These are phyloP conservation scores for Candida xiaguanensis DNA, from an alignment of 805 yeast species.

Conservation along the genomic window DNA sequence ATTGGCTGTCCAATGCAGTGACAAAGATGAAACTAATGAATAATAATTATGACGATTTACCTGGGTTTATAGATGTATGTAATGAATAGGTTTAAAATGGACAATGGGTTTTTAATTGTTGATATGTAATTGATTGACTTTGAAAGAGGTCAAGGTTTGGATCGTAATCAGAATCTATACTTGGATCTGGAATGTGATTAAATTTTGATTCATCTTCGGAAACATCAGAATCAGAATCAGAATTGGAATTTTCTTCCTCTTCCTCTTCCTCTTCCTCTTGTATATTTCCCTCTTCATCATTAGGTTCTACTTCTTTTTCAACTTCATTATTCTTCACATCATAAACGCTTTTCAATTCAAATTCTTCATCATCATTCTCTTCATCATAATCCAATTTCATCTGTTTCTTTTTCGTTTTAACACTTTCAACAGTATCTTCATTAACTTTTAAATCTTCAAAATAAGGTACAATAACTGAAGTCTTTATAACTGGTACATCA, in stretches of 20 bases:
- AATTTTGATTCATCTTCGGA: neutral
- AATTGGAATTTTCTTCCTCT: neutral
- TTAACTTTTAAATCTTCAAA: constrained; percentile 38
- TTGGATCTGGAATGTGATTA: constrained; percentile 11
- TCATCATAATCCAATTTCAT: constrained; percentile 28
- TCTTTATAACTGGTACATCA: constrained; percentile 43
- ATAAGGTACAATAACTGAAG: constrained; percentile 44
- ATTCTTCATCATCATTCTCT: constrained; percentile 22
- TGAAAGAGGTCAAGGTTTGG: constrained; percentile 20
- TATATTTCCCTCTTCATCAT: neutral
- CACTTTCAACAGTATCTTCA: constrained; percentile 10
- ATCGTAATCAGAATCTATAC: constrained; percentile 23
- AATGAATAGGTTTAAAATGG: constrained; percentile 2
- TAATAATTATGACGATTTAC: constrained; percentile 22
- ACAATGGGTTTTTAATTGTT: constrained; percentile 10
- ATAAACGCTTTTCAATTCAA: constrained; percentile 42
- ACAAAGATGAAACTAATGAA: constrained; percentile 16
- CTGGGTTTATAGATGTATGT: constrained; percentile 24
- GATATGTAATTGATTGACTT: constrained; percentile 13
- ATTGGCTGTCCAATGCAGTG: constrained; percentile 5
- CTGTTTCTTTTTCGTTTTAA: constrained; percentile 12
- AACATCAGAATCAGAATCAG: neutral
- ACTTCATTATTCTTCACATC: constrained; percentile 15
- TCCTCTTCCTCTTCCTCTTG: neutral
- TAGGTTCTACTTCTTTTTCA: neutral